Conservation (phyloP, 495 filamentous ascomycete genomes). For the Penicillium fimorum region DNA sequence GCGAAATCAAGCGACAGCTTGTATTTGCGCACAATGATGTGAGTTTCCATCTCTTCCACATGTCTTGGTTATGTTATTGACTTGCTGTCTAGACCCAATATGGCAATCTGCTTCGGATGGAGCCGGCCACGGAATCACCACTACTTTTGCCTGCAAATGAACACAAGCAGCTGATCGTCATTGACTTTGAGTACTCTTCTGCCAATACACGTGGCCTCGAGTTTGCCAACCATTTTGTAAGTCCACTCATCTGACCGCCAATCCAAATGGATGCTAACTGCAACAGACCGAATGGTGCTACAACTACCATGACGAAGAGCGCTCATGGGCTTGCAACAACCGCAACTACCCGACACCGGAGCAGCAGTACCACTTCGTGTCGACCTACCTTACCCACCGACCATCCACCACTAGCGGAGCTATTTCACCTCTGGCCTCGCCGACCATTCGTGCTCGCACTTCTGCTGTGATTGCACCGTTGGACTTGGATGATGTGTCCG, state of each 20-base stretch:
- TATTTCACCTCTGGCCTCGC: slow-evolving; percentile 55
- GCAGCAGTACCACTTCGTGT: slow-evolving; percentile 81
- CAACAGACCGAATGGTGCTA: slow-evolving; percentile 87
- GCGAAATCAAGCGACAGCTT: slow-evolving; percentile 67
- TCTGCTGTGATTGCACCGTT: slow-evolving; percentile 35
- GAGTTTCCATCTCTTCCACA: slow-evolving; percentile 31
- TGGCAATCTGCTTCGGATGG: slow-evolving; percentile 91
- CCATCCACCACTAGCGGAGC: slow-evolving; percentile 54
- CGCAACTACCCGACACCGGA: slow-evolving; percentile 70
- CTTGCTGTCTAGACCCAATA: slow-evolving; percentile 76
- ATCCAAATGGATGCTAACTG: slow-evolving; percentile 6
- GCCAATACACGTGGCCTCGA: slow-evolving; percentile 86
- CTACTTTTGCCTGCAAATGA: slow-evolving; percentile 84
- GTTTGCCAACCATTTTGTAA: slow-evolving; percentile 95
- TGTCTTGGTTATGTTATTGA: slow-evolving; percentile 11
- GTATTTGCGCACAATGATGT: slow-evolving; percentile 99
- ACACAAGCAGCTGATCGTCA: slow-evolving; percentile 93
- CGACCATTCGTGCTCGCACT: slow-evolving; percentile 37
- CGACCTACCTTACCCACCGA: slow-evolving; percentile 79
- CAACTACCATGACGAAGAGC: slow-evolving; percentile 77
- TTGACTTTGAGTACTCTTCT: slow-evolving; percentile 97
- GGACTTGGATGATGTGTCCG: slow-evolving; percentile 34
- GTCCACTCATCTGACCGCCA: slow-evolving; percentile 17
- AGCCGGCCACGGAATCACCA: slow-evolving; percentile 80
- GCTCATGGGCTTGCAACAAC: slow-evolving; percentile 66